Conservation (phyloP, 1,139 yeast genomes). For the Pichia norvegensis region DNA sequence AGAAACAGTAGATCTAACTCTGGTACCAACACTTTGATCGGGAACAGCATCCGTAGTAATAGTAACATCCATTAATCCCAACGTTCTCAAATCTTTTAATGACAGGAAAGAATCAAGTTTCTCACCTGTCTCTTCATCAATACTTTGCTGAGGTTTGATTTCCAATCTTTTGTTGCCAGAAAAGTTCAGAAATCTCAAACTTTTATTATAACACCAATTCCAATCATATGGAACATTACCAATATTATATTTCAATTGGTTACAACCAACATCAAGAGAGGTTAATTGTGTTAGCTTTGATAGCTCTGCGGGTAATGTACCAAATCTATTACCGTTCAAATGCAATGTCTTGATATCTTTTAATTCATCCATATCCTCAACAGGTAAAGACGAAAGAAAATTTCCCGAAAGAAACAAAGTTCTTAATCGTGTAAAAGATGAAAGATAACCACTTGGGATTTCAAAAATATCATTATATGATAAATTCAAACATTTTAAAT, state of each 20-base stretch:
- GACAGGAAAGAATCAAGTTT: constrained; percentile 67
- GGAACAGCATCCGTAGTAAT: constrained; percentile 78
- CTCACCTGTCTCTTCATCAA: constrained; percentile 24
- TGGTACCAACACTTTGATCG: constrained; percentile 74
- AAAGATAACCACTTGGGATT: constrained; percentile 64
- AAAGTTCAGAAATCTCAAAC: constrained; percentile 72
- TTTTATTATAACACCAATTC: constrained; percentile 90
- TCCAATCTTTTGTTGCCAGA: constrained; percentile 92
- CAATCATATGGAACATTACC: constrained; percentile 95
- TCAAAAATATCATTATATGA: constrained; percentile 82
- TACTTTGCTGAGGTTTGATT: constrained; percentile 57
- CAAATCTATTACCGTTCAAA: constrained; percentile 77
- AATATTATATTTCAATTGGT: constrained; percentile 82
- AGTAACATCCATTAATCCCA: constrained; percentile 94
- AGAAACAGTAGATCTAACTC: constrained; percentile 91
- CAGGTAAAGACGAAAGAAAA: constrained; percentile 67
- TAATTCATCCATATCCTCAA: constrained; percentile 70
- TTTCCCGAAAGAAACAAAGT: constrained; percentile 85
- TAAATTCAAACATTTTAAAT: constrained; percentile 60
- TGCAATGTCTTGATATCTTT: constrained; percentile 52
- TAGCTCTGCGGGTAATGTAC: constrained; percentile 83
- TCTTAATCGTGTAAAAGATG: constrained; percentile 48
- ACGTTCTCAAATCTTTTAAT: constrained; percentile 58
- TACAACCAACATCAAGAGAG: constrained; percentile 85
- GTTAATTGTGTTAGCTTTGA: constrained; percentile 58